Evolutionary conservation across 106 monocot genomes (phyloP).

Genomic region (Dioscorea zingiberensis): DNA sequence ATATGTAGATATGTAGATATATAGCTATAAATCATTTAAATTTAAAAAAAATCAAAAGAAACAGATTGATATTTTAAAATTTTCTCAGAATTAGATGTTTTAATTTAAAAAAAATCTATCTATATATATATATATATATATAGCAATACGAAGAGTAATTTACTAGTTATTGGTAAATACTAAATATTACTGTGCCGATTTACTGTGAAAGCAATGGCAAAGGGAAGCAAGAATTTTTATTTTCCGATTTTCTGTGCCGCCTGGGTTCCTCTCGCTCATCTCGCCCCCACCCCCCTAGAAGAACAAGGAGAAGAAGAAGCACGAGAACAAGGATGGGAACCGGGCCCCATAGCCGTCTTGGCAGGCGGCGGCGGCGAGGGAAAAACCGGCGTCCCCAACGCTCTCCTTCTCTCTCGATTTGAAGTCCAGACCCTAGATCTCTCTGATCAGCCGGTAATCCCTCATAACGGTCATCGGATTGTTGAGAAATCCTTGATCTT

Average conservation of each 20-base stretch:
- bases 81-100: no score
- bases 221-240: slow-evolving; percentile 55
- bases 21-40: no score
- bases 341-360: slow-evolving; percentile 28
- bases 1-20: no score
- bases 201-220: slow-evolving; percentile 23
- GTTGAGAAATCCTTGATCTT: neutral
- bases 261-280: slow-evolving; percentile 48
- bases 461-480: neutral
- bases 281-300: slow-evolving; percentile 8
- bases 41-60: no score
- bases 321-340: slow-evolving; percentile 1
- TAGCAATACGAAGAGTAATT: no score
- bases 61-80: no score
- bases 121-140: no score
- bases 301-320: slow-evolving; percentile 11
- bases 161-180: no score
- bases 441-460: slow-evolving; percentile 50
- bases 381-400: slow-evolving; percentile 77
- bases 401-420: slow-evolving; percentile 51
- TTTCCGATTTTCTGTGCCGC: slow-evolving; percentile 71
- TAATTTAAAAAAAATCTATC: no score
- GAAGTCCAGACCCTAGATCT: slow-evolving; percentile 40
- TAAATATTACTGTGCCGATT: no score
- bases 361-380: slow-evolving; percentile 93